phyloP scores from a whole-genome alignment of 2,329 filamentous ascomycete species.

The Alternaria arborescens region DNA sequence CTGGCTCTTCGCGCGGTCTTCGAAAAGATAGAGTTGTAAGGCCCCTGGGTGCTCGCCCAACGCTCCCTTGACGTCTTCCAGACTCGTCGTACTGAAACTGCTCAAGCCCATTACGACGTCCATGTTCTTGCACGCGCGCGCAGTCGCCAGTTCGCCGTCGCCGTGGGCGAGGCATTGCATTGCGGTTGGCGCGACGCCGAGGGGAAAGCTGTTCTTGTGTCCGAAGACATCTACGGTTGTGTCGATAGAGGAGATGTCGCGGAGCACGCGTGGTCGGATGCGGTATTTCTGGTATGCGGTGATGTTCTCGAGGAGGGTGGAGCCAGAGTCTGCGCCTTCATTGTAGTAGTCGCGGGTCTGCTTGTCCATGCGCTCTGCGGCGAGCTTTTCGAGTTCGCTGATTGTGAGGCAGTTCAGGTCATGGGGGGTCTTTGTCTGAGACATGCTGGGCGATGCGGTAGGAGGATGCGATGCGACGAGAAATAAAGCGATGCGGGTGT shows the following conservation, averaged over 20 bases:
- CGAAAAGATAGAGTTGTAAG: slow-evolving; percentile 56
- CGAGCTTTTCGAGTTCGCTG: slow-evolving; percentile 34
- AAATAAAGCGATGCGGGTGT: not conserved
- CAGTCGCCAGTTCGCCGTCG: slow-evolving; percentile 55
- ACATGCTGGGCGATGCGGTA: slow-evolving; percentile 14
- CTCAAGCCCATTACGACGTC: slow-evolving; percentile 50
- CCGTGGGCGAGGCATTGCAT: slow-evolving; percentile 56
- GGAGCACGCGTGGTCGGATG: slow-evolving; percentile 49
- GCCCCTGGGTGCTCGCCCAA: slow-evolving; percentile 50
- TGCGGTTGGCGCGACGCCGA: slow-evolving; percentile 54
- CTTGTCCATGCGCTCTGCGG: slow-evolving; percentile 42
- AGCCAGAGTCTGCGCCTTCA: slow-evolving; percentile 35
- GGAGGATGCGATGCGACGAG: not conserved
- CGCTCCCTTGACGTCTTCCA: slow-evolving; percentile 57
- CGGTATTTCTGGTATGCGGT: slow-evolving; percentile 43
- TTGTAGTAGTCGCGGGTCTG: slow-evolving; percentile 43
- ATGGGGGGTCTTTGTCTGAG: slow-evolving; percentile 21
- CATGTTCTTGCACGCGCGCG: slow-evolving; percentile 50
- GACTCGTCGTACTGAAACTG: slow-evolving; percentile 52
- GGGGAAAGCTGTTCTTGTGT: slow-evolving; percentile 43
- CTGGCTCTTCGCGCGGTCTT: slow-evolving; percentile 29
- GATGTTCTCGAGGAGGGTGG: slow-evolving; percentile 38
- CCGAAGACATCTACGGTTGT: slow-evolving; percentile 41
- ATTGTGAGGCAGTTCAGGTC: slow-evolving; percentile 43
- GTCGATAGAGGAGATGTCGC: slow-evolving; percentile 51